Percentiles rank a stretch among this genome's conserved stretches.
These are phyloP conservation scores for Roridomyces roridus DNA, from an alignment of 768 basidiomycete genomes.

Conservation along the genomic window DNA sequence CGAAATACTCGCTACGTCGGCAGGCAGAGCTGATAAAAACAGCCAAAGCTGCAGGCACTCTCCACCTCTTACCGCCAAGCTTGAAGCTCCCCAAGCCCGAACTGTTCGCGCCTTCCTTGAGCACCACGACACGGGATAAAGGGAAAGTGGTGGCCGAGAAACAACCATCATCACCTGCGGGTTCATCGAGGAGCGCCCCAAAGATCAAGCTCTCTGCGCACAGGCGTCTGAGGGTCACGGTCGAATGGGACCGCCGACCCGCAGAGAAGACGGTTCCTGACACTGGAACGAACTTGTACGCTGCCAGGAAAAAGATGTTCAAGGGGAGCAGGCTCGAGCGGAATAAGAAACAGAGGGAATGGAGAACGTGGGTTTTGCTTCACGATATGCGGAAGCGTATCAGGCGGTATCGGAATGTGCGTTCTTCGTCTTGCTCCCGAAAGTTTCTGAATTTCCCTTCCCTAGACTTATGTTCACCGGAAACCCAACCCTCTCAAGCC, in stretches of 20 bases:
- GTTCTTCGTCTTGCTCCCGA: slow-evolving; percentile 32
- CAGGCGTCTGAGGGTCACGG: slow-evolving; percentile 7
- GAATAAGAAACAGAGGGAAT: slow-evolving; percentile 49
- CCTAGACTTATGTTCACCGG: slow-evolving; percentile 56
- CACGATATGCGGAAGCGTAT: slow-evolving; percentile 75
- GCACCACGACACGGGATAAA: not conserved
- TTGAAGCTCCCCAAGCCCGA: slow-evolving; percentile 53
- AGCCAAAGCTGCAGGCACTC: slow-evolving; percentile 58
- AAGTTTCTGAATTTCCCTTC: slow-evolving; percentile 5
- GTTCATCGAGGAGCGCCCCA: not conserved
- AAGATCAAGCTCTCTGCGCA: not conserved
- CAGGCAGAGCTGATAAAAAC: slow-evolving; percentile 82
- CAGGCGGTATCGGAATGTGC: slow-evolving; percentile 66
- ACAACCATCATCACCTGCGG: not conserved
- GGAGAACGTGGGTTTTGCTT: slow-evolving; percentile 62
- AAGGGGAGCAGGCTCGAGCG: slow-evolving; percentile 93
- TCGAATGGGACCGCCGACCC: slow-evolving; percentile 51
- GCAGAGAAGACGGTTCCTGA: slow-evolving; percentile 50
- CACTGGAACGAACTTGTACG: slow-evolving; percentile 70
- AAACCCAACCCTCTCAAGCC: slow-evolving; percentile 66
- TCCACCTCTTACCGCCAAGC: slow-evolving; percentile 72
- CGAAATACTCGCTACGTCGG: slow-evolving; percentile 74
- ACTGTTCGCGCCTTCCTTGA: slow-evolving; percentile 21
- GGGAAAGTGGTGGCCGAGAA: not conserved
- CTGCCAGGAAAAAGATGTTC: slow-evolving; percentile 85